Percentiles rank a stretch among this genome's conserved stretches.
These are phyloP conservation scores for Cryptococcus hybrid DNA, from an alignment of 1,284 basidiomycete genomes.

Conservation along the genomic window DNA sequence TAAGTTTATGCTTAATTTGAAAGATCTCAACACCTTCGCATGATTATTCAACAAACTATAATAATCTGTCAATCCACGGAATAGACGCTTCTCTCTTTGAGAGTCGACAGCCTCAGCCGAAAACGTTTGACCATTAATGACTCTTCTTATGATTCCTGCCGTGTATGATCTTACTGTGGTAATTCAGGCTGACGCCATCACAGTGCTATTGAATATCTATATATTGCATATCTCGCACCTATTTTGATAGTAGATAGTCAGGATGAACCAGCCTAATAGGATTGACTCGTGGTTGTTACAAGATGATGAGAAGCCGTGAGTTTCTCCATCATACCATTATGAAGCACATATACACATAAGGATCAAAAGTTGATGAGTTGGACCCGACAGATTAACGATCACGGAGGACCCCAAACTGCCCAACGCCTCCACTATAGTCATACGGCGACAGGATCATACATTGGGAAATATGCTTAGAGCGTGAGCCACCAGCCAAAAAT, in stretches of 20 bases:
- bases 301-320: slow-evolving; percentile 88
- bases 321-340: slow-evolving; percentile 20
- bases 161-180: neutral
- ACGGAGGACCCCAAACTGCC: slow-evolving; percentile 96
- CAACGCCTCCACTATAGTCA: slow-evolving; percentile 89
- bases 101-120: slow-evolving; percentile 37
- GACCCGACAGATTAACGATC: slow-evolving; percentile 70
- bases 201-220: neutral
- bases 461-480: slow-evolving; percentile 92
- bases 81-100: slow-evolving; percentile 35
- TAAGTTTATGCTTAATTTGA: no score
- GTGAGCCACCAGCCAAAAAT: slow-evolving; percentile 56
- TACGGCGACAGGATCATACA: slow-evolving; percentile 97
- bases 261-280: slow-evolving; percentile 90
- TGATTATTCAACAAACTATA: slow-evolving; percentile 47
- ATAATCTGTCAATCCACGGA: slow-evolving; percentile 61
- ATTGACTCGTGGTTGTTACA: slow-evolving; percentile 79
- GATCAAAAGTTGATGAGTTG: no score
- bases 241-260: slow-evolving; percentile 3
- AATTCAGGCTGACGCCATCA: neutral
- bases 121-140: slow-evolving; percentile 25
- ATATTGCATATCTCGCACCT: neutral
- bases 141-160: slow-evolving; percentile 10
- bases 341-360: no score
- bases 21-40: no score